A percentile compares a stretch with the other conserved stretches of the same genome.
phyloP scores from a whole-genome alignment of 2,329 filamentous ascomycete genomes.

The Fusarium oxysporum region DNA sequence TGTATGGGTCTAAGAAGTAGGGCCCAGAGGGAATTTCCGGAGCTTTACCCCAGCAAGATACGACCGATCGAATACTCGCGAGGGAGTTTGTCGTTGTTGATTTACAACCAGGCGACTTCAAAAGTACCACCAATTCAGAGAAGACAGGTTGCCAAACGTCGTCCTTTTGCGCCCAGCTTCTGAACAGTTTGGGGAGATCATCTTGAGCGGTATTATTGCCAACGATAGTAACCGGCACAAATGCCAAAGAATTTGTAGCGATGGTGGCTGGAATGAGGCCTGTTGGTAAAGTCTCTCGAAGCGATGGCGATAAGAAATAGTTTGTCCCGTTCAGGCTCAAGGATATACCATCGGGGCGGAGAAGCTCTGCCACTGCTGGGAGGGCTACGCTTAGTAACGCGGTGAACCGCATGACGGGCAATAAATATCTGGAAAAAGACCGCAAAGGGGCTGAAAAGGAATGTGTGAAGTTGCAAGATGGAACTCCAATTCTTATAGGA shows the following conservation, averaged over 20 bases:
- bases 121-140: not conserved
- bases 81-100: not conserved
- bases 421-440: fast-evolving
- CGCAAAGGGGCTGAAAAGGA: fast-evolving
- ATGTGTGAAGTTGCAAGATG: fast-evolving
- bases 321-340: not conserved
- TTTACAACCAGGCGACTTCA: not conserved
- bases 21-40: not conserved
- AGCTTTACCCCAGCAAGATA: not conserved
- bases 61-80: fast-evolving
- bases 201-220: not conserved
- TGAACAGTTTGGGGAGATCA: fast-evolving
- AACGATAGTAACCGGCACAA: not conserved
- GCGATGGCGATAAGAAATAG: not conserved
- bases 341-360: not conserved
- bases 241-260: not conserved
- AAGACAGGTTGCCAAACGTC: slow-evolving; percentile 1
- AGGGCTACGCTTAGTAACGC: fast-evolving
- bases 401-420: not conserved
- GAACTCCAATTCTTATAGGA: not conserved
- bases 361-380: not conserved
- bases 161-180: not conserved
- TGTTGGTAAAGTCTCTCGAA: not conserved
- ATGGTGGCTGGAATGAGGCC: fast-evolving
- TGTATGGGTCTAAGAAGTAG: not conserved